These are phyloP conservation scores for Chlamydomonas reinhardtii DNA, from an alignment of 163 green algal genomes.

Conservation along the genomic window DNA sequence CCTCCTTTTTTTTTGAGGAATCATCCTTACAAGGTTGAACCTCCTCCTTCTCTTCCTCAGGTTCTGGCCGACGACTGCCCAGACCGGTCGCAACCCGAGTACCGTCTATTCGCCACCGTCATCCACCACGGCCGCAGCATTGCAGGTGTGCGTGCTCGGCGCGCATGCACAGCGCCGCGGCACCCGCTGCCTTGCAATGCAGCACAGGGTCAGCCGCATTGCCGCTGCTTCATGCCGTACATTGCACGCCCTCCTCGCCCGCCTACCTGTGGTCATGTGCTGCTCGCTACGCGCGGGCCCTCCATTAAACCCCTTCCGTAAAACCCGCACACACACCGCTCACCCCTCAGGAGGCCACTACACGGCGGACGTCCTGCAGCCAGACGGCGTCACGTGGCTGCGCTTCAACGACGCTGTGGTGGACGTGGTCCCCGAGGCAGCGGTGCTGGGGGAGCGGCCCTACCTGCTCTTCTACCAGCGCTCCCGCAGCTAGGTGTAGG, in stretches of 20 bases:
- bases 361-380: slow-evolving; percentile 71
- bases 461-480: slow-evolving; percentile 77
- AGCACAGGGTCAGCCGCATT: too few species aligned
- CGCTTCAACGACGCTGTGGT: slow-evolving; percentile 73
- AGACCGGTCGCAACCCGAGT: slow-evolving; percentile 51
- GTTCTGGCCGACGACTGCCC: slow-evolving; percentile 68
- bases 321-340: too few species aligned
- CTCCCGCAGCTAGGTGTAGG: background rate
- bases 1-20: too few species aligned
- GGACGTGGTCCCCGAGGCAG: slow-evolving; percentile 34
- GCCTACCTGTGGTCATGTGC: too few species aligned
- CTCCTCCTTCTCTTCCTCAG: background rate
- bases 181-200: too few species aligned
- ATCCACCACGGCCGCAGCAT: slow-evolving; percentile 67
- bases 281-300: too few species aligned
- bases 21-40: too few species aligned
- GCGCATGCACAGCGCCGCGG: too few species aligned
- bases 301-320: too few species aligned
- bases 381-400: slow-evolving; percentile 64
- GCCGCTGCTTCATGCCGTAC: too few species aligned
- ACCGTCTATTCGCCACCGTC: slow-evolving; percentile 65
- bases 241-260: too few species aligned
- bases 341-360: slow-evolving; percentile 68
- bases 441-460: slow-evolving; percentile 59
- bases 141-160: slow-evolving; percentile 42